Conservation (phyloP, 2,329 filamentous ascomycete species). For the Penicillium frequentans region DNA sequence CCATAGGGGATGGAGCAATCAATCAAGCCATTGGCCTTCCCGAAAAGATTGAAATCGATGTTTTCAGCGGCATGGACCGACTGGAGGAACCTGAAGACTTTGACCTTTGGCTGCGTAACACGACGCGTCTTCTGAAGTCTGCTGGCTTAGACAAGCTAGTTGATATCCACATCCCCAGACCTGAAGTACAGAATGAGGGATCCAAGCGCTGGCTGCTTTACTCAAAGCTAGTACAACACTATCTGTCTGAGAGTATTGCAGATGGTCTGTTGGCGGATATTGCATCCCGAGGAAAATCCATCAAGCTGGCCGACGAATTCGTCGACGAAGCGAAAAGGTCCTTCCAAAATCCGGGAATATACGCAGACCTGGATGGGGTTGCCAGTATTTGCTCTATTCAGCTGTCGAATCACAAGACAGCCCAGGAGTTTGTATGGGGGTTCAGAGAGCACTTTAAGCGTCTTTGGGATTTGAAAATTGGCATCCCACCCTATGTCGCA, state of each 20-base stretch:
- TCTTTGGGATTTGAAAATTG: background rate
- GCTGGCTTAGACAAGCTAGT: background rate
- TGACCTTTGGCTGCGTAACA: background rate
- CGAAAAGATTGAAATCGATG: background rate
- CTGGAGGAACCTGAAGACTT: background rate
- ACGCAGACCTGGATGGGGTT: background rate
- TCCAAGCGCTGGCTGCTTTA: background rate
- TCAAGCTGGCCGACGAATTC: conserved; percentile 1
- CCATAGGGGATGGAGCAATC: background rate
- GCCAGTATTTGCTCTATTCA: background rate
- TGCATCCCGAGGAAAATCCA: background rate
- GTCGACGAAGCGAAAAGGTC: background rate
- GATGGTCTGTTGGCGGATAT: background rate
- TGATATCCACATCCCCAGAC: background rate
- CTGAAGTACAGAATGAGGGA: background rate
- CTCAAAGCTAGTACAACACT: background rate
- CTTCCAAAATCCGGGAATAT: background rate
- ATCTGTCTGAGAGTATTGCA: background rate
- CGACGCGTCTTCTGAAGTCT: background rate
- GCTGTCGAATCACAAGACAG: background rate
- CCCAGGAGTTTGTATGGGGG: background rate
- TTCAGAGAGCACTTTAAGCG: background rate
- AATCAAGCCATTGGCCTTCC: background rate
- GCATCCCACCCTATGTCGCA: background rate
- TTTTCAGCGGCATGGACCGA: background rate